phyloP scores from a whole-genome alignment of 768 basidiomycete species.

The Tricholoma furcatifolium region DNA sequence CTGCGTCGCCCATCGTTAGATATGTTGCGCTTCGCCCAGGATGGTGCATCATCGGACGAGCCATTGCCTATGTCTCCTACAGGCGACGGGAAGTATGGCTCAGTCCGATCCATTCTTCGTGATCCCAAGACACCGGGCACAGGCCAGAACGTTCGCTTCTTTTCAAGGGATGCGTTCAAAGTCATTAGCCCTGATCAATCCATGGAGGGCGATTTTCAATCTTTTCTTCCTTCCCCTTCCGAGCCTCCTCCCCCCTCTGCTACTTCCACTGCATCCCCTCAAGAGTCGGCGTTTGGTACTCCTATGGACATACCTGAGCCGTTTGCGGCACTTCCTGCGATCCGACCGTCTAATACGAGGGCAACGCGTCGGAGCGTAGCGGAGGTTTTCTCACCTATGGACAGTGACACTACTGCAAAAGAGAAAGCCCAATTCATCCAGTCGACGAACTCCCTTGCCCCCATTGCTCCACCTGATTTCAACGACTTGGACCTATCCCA shows the following conservation, averaged over 20 bases:
- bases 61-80: slow-evolving; percentile 26
- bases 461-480: slow-evolving; percentile 41
- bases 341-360: slow-evolving; percentile 32
- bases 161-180: slow-evolving; percentile 66
- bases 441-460: slow-evolving; percentile 30
- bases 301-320: slow-evolving; percentile 24
- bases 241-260: slow-evolving; percentile 20
- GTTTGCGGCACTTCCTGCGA: slow-evolving; percentile 27
- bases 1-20: slow-evolving; percentile 39
- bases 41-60: slow-evolving; percentile 13
- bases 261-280: slow-evolving; percentile 10
- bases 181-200: slow-evolving; percentile 67
- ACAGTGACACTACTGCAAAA: slow-evolving; percentile 11
- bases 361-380: slow-evolving; percentile 42
- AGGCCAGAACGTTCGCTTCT: slow-evolving; percentile 79
- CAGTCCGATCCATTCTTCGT: slow-evolving; percentile 71
- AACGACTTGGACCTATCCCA: slow-evolving; percentile 57
- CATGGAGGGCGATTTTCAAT: slow-evolving; percentile 36
- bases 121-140: slow-evolving; percentile 72
- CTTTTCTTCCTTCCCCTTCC: slow-evolving; percentile 26
- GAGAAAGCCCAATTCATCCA: slow-evolving; percentile 23
- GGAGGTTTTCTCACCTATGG: slow-evolving; percentile 51
- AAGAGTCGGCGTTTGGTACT: slow-evolving; percentile 28
- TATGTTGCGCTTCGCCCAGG: slow-evolving; percentile 28
- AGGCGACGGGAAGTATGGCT: slow-evolving; percentile 41